Percentiles rank a stretch among this genome's conserved stretches.
Conservation (phyloP, 495 filamentous ascomycete species). For the Penicillium samsonianum region DNA sequence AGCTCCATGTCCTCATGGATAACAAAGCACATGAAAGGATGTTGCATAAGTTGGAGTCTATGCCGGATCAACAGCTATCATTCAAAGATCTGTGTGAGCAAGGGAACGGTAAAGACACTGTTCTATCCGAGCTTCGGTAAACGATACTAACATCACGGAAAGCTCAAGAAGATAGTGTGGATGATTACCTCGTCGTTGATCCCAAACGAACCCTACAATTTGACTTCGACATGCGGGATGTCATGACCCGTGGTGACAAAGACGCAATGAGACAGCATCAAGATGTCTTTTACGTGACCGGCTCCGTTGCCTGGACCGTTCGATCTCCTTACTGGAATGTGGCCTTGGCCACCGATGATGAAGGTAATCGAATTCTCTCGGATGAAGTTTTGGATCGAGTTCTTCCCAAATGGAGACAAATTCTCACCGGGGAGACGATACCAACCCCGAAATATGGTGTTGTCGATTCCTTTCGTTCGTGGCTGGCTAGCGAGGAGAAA, state of each 20-base stretch:
- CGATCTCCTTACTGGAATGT: slow-evolving; percentile 12
- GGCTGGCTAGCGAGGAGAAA: neutral
- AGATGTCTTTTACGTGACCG: slow-evolving; percentile 1
- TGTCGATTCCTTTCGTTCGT: neutral
- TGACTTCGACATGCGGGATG: neutral
- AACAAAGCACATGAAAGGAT: neutral
- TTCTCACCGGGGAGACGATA: neutral
- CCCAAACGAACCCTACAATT: neutral
- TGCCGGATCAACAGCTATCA: neutral
- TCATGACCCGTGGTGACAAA: neutral
- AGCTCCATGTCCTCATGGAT: neutral
- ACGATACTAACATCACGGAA: neutral
- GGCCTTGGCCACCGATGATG: slow-evolving; percentile 8
- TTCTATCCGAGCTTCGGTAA: neutral
- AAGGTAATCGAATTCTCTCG: slow-evolving; percentile 4
- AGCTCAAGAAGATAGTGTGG: neutral
- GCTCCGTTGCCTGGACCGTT: neutral
- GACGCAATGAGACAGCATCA: neutral
- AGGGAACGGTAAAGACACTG: neutral
- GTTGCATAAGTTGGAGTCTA: neutral
- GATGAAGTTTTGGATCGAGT: neutral
- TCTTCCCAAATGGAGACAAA: slow-evolving; percentile 3
- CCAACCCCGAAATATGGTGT: neutral
- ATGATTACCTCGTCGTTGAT: neutral
- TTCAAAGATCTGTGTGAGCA: neutral